phyloP scores from a whole-genome alignment of 164 flowering plant species.

The Sedum album region DNA sequence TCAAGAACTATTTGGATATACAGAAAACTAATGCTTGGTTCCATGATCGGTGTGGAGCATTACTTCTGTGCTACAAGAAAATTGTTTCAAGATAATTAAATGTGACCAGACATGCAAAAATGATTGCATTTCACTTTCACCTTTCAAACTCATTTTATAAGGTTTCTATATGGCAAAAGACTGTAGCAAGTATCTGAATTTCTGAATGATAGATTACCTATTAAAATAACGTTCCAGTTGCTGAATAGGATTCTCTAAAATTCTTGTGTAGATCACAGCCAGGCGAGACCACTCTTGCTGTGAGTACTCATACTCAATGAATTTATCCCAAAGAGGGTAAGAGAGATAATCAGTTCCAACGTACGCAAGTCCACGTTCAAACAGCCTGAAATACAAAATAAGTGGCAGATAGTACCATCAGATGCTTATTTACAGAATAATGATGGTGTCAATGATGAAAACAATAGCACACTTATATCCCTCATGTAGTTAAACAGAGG shows the following conservation, averaged over 20 bases:
- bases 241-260: slow-evolving; percentile 85
- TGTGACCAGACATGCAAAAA: background rate
- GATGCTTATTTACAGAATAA: slow-evolving; percentile 7
- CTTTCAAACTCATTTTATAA: background rate
- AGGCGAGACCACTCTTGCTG: slow-evolving; percentile 87
- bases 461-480: slow-evolving; percentile 48
- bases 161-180: background rate
- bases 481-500: slow-evolving; percentile 61
- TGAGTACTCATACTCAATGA: slow-evolving; percentile 82
- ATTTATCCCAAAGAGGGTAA: slow-evolving; percentile 89
- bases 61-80: background rate
- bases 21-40: background rate
- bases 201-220: slow-evolving; percentile 36
- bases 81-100: background rate
- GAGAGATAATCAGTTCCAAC: slow-evolving; percentile 95
- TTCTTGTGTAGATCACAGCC: slow-evolving; percentile 79
- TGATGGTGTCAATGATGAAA: slow-evolving; percentile 29
- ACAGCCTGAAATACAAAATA: slow-evolving; percentile 61
- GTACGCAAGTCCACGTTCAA: slow-evolving; percentile 91
- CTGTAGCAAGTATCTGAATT: background rate
- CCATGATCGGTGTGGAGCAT: background rate
- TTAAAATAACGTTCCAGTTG: slow-evolving; percentile 82
- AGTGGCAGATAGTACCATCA: slow-evolving; percentile 12
- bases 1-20: background rate
- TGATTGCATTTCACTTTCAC: background rate